Evolutionary conservation across 2,329 filamentous ascomycete species (phyloP).

Genomic region (Sporothrix globosa): DNA sequence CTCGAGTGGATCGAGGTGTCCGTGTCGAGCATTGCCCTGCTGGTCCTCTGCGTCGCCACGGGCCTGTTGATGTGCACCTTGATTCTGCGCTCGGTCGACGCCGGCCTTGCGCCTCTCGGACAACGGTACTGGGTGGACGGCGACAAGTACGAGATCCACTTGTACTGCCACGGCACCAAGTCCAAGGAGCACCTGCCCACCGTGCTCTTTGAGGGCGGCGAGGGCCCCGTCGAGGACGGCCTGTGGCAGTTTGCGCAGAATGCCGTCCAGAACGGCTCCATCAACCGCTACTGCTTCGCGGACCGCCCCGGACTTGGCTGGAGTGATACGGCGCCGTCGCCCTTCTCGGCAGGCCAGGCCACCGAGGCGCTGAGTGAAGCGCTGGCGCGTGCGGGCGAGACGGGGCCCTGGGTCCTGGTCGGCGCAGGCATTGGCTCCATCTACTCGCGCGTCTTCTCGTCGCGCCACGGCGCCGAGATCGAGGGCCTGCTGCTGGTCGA

Average conservation of each 20-base stretch:
- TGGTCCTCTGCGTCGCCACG: conserved; percentile 67
- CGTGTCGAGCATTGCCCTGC: conserved; percentile 70
- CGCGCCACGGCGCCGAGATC: conserved; percentile 74
- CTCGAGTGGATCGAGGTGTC: conserved; percentile 84
- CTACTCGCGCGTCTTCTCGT: conserved; percentile 88
- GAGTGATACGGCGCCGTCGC: conserved; percentile 88
- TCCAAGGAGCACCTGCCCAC: conserved; percentile 69
- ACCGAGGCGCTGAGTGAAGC: conserved; percentile 87
- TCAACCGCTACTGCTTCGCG: conserved; percentile 90
- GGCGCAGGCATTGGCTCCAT: conserved; percentile 86
- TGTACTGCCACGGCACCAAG: conserved; percentile 80
- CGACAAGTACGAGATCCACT: conserved; percentile 82
- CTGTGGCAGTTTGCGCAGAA: conserved; percentile 79
- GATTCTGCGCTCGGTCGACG: conserved; percentile 77
- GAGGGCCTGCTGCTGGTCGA: conserved; percentile 84
- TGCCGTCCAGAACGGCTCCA: conserved; percentile 76
- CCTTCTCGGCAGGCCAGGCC: conserved; percentile 90
- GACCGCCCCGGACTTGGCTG: conserved; percentile 89
- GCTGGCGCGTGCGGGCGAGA: conserved; percentile 75
- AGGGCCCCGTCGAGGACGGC: conserved; percentile 75
- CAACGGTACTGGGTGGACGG: conserved; percentile 78
- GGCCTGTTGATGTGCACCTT: conserved; percentile 79
- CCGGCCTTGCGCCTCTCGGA: conserved; percentile 72
- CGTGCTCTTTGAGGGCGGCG: conserved; percentile 82
- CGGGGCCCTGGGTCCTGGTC: conserved; percentile 85